Conservation (phyloP, 2,329 filamentous ascomycete genomes). For the Ceratocystiopsis sp. region DNA sequence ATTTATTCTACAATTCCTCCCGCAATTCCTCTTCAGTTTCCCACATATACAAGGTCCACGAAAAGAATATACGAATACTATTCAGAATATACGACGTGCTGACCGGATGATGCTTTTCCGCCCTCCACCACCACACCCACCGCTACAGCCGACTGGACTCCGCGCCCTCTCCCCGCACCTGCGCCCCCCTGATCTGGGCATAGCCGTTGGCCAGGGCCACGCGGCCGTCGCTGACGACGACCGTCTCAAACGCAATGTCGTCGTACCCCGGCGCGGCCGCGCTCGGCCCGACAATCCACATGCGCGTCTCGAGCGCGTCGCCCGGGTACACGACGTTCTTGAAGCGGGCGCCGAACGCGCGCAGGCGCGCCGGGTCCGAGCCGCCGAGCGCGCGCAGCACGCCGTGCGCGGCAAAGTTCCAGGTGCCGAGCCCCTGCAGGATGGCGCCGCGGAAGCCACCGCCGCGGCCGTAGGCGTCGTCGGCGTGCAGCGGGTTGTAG, state of each 20-base stretch:
- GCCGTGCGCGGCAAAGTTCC: conserved; percentile 28
- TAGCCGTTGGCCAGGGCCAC: conserved; percentile 19
- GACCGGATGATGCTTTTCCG: no score
- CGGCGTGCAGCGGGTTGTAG: conserved; percentile 30
- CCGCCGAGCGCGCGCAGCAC: conserved; percentile 22
- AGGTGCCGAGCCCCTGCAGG: conserved; percentile 28
- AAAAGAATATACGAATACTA: no score
- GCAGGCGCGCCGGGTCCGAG: conserved; percentile 22
- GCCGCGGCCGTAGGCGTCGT: conserved; percentile 22
- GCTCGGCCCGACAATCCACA: conserved; percentile 21
- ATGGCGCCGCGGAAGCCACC: conserved; percentile 29
- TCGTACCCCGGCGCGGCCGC: conserved; percentile 16
- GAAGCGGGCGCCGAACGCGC: conserved; percentile 26
- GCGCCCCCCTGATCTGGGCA: conserved; percentile 7
- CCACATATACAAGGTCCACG: no score
- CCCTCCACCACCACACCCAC: no score
- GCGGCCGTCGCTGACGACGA: conserved; percentile 20
- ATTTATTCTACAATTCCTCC: no score
- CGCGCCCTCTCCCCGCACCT: no score
- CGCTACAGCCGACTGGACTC: conserved; percentile 7
- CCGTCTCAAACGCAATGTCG: conserved; percentile 22
- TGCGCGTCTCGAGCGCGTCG: conserved; percentile 24
- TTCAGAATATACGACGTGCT: no score
- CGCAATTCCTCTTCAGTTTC: no score
- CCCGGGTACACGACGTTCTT: conserved; percentile 29